Evolutionary conservation across 441 rosid genomes (phyloP), one percentile per base, ranked within the genome.

Genomic region (Adansonia madagascariensis): DNA sequence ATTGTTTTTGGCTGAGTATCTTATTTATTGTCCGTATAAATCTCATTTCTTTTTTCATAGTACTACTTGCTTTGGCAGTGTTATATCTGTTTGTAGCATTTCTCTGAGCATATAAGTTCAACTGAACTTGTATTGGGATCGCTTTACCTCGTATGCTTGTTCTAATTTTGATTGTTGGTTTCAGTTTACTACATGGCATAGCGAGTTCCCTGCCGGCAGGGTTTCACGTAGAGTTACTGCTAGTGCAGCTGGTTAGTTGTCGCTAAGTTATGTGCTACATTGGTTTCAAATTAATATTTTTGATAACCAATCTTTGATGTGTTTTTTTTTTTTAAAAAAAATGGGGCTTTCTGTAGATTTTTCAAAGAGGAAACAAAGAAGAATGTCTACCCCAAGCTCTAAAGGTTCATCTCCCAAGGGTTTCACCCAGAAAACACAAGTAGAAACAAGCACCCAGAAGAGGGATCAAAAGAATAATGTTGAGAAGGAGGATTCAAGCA

Each of bases 341-440:
- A 74, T 56, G 61, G 11, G 20, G n/a, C 44, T 71, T 57, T 71
- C 72, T 63, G 74, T 85, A 94, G 99, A 95, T 82, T 95, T 90
- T 86, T 84, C 93, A 11, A 85, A 80, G 86, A 88, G 86, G 89
- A 95, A 85, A 83, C 90, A 78, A 49, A 87, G 87, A 80, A 90
- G 78, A 80, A 63, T 75, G 27, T 78, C 91, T 15, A 77, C 83
- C 55, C 84, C 90, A 22, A 86, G 85, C 69, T 81, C 93, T 9
- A 87, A 83, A 83, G 88, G 86, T 65, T 79, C 90, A 73, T 52
- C 81, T 66, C 76, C 88, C 0, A 89, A 88, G 87, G 89, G 95
- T 12, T 87, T 88, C 76, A 76, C 79, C 67, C 82, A 87, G 2
- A 85, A 87, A 80, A 56, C 80, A 61, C 85, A 88, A 8, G 85